Evolutionary conservation across 176 grass and related monocot genomes (phyloP).

Genomic region (Zoysia pacifica): DNA sequence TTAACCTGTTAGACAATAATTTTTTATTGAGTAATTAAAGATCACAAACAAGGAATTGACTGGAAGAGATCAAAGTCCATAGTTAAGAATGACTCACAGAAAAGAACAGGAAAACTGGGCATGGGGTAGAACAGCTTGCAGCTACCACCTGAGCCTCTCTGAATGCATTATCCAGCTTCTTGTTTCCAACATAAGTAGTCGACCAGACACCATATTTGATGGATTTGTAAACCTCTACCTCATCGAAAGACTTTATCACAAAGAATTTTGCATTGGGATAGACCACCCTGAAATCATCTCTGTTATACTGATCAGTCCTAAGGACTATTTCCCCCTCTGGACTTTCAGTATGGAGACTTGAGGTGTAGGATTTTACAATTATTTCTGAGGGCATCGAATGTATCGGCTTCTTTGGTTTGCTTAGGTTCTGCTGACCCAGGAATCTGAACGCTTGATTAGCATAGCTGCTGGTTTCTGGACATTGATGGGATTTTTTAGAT

Average conservation of each 20-base stretch:
- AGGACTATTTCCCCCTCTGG: conserved; percentile 59
- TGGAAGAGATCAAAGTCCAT: conserved; percentile 19
- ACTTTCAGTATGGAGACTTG: conserved; percentile 40
- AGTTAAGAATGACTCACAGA: conserved; percentile 40
- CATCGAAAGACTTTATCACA: conserved; percentile 64
- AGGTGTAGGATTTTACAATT: conserved; percentile 50
- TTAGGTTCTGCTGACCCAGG: conserved; percentile 18
- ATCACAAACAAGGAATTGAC: conserved; percentile 13
- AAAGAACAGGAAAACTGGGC: conserved; percentile 19
- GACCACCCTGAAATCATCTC: conserved; percentile 65
- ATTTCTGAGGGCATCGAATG: conserved; percentile 22
- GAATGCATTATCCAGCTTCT: conserved; percentile 53
- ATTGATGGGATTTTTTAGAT: conserved; percentile 33
- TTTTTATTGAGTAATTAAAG: conserved; percentile 28
- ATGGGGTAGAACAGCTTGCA: conserved; percentile 42
- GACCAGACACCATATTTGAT: conserved; percentile 84
- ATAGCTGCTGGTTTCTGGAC: conserved; percentile 27
- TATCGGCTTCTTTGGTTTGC: conserved; percentile 40
- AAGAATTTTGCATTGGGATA: conserved; percentile 84
- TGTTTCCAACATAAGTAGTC: conserved; percentile 50
- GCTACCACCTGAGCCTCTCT: conserved; percentile 58
- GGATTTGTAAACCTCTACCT: conserved; percentile 66
- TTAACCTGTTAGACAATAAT: conserved; percentile 58
- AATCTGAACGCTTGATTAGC: conserved; percentile 28
- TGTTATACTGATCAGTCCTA: conserved; percentile 68